These are phyloP conservation scores for Mortierella sp. DNA, from an alignment of 371 early-diverging fungal genomes.

Conservation along the genomic window DNA sequence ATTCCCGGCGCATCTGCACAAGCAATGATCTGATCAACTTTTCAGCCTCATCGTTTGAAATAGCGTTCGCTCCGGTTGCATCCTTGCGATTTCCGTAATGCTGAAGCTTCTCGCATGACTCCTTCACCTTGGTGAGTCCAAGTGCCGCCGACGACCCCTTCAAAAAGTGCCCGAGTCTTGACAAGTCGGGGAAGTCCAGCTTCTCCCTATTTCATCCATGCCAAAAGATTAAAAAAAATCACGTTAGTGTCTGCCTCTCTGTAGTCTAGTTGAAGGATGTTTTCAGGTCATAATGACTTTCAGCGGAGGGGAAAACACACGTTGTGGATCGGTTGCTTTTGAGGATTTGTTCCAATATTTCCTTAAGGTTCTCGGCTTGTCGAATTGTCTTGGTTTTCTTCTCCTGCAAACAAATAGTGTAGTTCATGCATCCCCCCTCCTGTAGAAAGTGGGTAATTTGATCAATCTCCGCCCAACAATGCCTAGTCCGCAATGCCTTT, in stretches of 20 bases:
- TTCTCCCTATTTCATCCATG: constrained; percentile 61
- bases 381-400: neutral
- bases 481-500: constrained; percentile 9
- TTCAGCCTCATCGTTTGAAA: constrained; percentile 76
- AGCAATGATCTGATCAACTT: constrained; percentile 72
- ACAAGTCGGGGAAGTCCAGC: constrained; percentile 80
- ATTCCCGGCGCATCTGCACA: constrained; percentile 76
- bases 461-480: constrained; percentile 15
- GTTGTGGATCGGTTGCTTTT: neutral
- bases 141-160: constrained; percentile 94
- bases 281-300: neutral
- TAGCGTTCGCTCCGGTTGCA: constrained; percentile 66
- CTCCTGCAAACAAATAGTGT: neutral
- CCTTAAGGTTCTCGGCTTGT: neutral
- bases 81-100: constrained; percentile 85
- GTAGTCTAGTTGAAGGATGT: neutral
- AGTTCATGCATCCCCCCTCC: neutral
- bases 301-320: neutral
- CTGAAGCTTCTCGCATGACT: constrained; percentile 90
- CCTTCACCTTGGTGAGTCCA: constrained; percentile 87
- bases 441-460: constrained; percentile 6
- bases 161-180: constrained; percentile 90
- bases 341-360: neutral
- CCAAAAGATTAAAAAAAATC: neutral
- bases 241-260: neutral